Evolutionary conservation across 1,284 basidiomycete species (phyloP).

Genomic region (Spongispora temasekensis): DNA sequence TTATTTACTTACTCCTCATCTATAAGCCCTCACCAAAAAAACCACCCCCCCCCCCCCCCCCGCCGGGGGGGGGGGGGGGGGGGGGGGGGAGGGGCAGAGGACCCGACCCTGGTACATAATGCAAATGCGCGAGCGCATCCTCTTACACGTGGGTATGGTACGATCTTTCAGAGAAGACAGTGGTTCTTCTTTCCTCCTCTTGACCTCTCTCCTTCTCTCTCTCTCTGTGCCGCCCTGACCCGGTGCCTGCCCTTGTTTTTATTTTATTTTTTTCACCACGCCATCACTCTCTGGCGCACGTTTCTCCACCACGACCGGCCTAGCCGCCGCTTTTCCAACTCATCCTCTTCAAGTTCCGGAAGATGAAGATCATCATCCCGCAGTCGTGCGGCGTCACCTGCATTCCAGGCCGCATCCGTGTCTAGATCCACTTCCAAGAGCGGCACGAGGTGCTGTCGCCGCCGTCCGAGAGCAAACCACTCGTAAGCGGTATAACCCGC

Average conservation of each 20-base stretch:
- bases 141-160: too few species aligned
- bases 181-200: too few species aligned
- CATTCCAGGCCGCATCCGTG: constrained; percentile 50
- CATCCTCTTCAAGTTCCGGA: not conserved
- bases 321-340: constrained; percentile 14
- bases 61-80: too few species aligned
- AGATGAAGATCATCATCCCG: constrained; percentile 32
- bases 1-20: too few species aligned
- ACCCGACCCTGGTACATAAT: too few species aligned
- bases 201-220: not conserved
- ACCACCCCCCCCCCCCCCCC: too few species aligned
- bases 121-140: too few species aligned
- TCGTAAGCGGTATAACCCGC: constrained; percentile 39
- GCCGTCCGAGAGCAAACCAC: constrained; percentile 21
- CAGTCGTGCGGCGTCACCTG: constrained; percentile 40
- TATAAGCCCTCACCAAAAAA: too few species aligned
- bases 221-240: not conserved
- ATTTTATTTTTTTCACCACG: constrained; percentile 1
- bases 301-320: constrained; percentile 10
- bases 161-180: too few species aligned
- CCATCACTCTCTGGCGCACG: not conserved
- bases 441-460: constrained; percentile 36
- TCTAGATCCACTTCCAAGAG: constrained; percentile 45
- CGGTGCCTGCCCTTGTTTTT: too few species aligned
- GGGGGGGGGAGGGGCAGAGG: too few species aligned